A percentile compares a stretch with the other conserved stretches of the same genome.
Evolutionary conservation across 202 grass and related monocot genomes (phyloP).

Genomic region (Schoenoplectus tabernaemontani): DNA sequence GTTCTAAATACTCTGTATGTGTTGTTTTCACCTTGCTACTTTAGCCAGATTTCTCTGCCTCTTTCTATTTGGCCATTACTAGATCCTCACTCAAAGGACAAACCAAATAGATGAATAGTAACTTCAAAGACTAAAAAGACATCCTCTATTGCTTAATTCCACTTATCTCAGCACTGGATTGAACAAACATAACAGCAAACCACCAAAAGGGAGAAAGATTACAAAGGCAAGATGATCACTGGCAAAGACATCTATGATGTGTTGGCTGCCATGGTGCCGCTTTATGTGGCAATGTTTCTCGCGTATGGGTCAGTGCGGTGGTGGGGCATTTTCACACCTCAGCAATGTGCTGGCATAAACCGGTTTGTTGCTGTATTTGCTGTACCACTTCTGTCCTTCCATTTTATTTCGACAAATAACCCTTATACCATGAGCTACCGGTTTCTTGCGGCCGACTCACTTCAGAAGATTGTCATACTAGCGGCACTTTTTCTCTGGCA

Average conservation of each 20-base stretch:
- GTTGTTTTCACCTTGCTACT: background rate
- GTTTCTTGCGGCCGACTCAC: slow-evolving; percentile 86
- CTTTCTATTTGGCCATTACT: too few relatives aligned
- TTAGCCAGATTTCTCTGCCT: too few relatives aligned
- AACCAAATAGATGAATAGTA: background rate
- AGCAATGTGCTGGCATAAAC: slow-evolving; percentile 94
- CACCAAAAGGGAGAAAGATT: too few relatives aligned
- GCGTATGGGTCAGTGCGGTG: slow-evolving; percentile 80
- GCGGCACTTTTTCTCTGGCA: slow-evolving; percentile 66
- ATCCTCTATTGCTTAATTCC: background rate
- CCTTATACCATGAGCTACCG: slow-evolving; percentile 88
- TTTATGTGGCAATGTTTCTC: slow-evolving; percentile 92
- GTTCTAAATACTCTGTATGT: background rate
- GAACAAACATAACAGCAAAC: background rate
- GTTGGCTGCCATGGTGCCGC: slow-evolving; percentile 77
- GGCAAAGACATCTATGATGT: slow-evolving; percentile 94
- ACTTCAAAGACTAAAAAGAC: slow-evolving; percentile 21
- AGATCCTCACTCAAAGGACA: too few relatives aligned
- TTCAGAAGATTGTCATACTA: slow-evolving; percentile 89
- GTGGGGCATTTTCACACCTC: slow-evolving; percentile 93
- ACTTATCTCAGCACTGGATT: background rate
- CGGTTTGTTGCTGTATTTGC: slow-evolving; percentile 97
- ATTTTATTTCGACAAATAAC: slow-evolving; percentile 90
- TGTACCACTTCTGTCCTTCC: slow-evolving; percentile 89
- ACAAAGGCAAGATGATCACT: slow-evolving; percentile 54